Percentiles rank a stretch among this genome's conserved stretches.
These are phyloP conservation scores for Leccinum rimulosum DNA, from an alignment of 768 basidiomycete species.

Conservation along the genomic window DNA sequence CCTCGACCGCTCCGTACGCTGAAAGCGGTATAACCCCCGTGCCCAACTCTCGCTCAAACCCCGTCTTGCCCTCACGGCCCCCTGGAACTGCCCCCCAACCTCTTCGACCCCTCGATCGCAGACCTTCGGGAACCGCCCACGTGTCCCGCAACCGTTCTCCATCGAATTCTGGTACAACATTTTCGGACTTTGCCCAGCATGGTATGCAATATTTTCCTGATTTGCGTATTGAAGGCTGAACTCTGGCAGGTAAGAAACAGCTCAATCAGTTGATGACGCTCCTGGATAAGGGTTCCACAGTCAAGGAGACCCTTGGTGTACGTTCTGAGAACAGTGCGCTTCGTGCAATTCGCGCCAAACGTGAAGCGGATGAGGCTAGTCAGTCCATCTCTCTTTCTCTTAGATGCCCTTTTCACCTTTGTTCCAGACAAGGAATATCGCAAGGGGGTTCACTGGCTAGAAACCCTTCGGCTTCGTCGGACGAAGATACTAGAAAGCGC, in stretches of 20 bases:
- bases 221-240: not conserved
- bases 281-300: conserved; percentile 70
- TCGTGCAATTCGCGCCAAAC: conserved; percentile 75
- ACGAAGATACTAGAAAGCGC: conserved; percentile 82
- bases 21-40: conserved; percentile 32
- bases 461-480: conserved; percentile 79
- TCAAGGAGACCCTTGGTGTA: conserved; percentile 57
- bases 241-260: conserved; percentile 69
- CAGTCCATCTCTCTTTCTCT: conserved; percentile 13
- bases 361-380: conserved; percentile 93
- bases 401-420: conserved; percentile 2
- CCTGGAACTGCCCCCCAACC: conserved; percentile 71
- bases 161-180: conserved; percentile 73
- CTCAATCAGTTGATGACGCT: conserved; percentile 84
- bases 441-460: conserved; percentile 88
- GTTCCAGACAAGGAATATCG: conserved; percentile 82
- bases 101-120: conserved; percentile 69
- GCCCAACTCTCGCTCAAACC: conserved; percentile 44
- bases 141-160: conserved; percentile 69
- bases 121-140: conserved; percentile 59
- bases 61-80: conserved; percentile 46
- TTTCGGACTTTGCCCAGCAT: conserved; percentile 87
- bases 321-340: conserved; percentile 64
- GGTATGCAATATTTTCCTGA: conserved; percentile 34
- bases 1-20: conserved; percentile 31